Evolutionary conservation across 192 early-diverging fungal species (phyloP).

Genomic region (Pilaira anomala): DNA sequence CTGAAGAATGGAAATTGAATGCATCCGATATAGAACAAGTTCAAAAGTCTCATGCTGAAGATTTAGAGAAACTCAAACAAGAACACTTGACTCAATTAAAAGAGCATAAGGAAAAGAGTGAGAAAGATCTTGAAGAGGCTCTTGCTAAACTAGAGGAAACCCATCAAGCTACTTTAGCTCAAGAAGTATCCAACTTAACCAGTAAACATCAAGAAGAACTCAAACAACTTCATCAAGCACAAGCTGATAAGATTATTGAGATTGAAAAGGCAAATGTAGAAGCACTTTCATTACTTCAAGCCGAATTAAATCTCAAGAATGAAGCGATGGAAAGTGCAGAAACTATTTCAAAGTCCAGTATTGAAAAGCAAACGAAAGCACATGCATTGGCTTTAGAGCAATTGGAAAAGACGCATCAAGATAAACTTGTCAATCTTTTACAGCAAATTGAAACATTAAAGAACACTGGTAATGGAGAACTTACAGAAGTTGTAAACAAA

Average conservation of each 20-base stretch:
- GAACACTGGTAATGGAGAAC: constrained; percentile 9
- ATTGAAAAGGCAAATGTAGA: not conserved
- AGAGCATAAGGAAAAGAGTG: not conserved
- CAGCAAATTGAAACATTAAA: constrained; percentile 10
- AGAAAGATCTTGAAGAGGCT: not conserved
- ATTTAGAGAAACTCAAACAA: not conserved
- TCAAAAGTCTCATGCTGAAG: not conserved
- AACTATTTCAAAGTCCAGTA: not conserved
- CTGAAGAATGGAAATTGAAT: not conserved
- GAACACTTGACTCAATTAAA: not conserved
- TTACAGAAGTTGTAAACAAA: constrained; percentile 3
- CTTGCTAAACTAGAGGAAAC: not conserved
- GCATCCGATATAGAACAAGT: not conserved
- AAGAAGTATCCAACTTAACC: not conserved
- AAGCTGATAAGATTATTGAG: not conserved
- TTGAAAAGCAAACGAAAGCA: not conserved
- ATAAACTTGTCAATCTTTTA: not conserved
- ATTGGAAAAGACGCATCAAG: not conserved
- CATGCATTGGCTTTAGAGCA: not conserved
- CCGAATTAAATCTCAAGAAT: not conserved
- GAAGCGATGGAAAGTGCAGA: not conserved
- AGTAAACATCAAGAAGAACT: not conserved
- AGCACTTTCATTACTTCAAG: not conserved
- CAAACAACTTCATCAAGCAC: not conserved
- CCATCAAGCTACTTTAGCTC: not conserved